These are phyloP conservation scores for Pseudophaeomoniella oleicola DNA, from an alignment of 2,329 filamentous ascomycete genomes.

Conservation along the genomic window DNA sequence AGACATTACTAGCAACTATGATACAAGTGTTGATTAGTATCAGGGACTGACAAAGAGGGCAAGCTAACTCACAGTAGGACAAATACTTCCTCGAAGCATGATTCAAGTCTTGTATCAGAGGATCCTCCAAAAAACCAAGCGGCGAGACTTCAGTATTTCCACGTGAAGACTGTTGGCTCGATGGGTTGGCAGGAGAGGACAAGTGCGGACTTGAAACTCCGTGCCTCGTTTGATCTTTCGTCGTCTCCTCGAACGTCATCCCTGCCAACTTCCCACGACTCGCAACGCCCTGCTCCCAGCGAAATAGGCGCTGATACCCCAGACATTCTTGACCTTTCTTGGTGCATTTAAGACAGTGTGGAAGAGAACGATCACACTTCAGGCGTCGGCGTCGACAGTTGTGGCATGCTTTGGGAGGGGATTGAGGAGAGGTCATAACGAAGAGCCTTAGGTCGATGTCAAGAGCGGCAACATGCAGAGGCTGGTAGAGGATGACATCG, in stretches of 20 bases:
- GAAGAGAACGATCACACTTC: constrained; percentile 26
- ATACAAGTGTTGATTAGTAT: not conserved
- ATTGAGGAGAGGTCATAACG: not conserved
- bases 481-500: not conserved
- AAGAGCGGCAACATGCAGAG: not conserved
- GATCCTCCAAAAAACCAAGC: constrained; percentile 4
- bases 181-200: not conserved
- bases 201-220: not conserved
- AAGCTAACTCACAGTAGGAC: constrained; percentile 24
- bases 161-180: constrained; percentile 4
- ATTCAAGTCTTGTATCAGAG: constrained; percentile 29
- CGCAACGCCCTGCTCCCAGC: constrained; percentile 28
- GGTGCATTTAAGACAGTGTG: constrained; percentile 26
- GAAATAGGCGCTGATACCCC: constrained; percentile 26
- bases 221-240: constrained; percentile 5
- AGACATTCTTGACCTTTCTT: constrained; percentile 28
- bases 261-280: constrained; percentile 37
- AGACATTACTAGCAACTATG: constrained; percentile 17
- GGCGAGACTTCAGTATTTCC: constrained; percentile 5
- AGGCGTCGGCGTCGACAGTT: constrained; percentile 29
- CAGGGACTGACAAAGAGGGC: not conserved
- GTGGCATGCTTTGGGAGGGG: constrained; percentile 16
- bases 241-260: constrained; percentile 30
- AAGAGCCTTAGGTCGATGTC: not conserved
- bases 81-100: constrained; percentile 29